A percentile compares a stretch with the other conserved stretches of the same genome.
phyloP scores from a whole-genome alignment of 345 rosid genomes.

The Aethionema arabicum region DNA sequence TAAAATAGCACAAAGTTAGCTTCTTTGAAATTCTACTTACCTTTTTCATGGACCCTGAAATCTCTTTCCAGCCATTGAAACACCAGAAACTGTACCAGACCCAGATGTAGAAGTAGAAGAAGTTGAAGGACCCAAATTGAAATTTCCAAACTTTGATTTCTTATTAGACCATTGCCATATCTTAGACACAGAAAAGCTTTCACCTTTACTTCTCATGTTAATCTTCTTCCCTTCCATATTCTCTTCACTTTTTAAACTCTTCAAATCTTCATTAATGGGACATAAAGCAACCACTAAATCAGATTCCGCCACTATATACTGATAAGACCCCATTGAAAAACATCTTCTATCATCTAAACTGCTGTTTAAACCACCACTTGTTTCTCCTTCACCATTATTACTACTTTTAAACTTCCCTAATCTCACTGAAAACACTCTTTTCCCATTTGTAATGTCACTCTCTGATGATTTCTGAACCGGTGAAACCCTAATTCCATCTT shows the following conservation, averaged over 20 bases:
- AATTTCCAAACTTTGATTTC: conserved; percentile 49
- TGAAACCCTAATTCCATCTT: conserved; percentile 42
- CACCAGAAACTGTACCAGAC: conserved; percentile 34
- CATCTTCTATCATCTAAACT: conserved; percentile 62
- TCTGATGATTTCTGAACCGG: conserved; percentile 48
- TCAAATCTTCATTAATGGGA: conserved; percentile 37
- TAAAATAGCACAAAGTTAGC: conserved; percentile 24
- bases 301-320: conserved; percentile 71
- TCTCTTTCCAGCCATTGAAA: conserved; percentile 44
- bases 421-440: conserved; percentile 78
- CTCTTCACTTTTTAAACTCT: conserved; percentile 46
- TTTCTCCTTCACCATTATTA: conserved; percentile 54
- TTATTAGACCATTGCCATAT: conserved; percentile 85
- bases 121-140: conserved; percentile 40
- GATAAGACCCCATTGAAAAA: conserved; percentile 56
- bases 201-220: conserved; percentile 69
- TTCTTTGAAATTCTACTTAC: conserved; percentile 31
- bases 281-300: conserved; percentile 58
- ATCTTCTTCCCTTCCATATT: conserved; percentile 78
- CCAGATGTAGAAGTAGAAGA: conserved; percentile 34
- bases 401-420: conserved; percentile 72
- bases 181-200: conserved; percentile 94
- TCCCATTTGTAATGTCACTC: conserved; percentile 53
- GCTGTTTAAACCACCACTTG: conserved; percentile 55
- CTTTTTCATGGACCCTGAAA: conserved; percentile 43